phyloP scores from a whole-genome alignment of 1,139 yeast genomes.

The Saccharomyces hybrid region DNA sequence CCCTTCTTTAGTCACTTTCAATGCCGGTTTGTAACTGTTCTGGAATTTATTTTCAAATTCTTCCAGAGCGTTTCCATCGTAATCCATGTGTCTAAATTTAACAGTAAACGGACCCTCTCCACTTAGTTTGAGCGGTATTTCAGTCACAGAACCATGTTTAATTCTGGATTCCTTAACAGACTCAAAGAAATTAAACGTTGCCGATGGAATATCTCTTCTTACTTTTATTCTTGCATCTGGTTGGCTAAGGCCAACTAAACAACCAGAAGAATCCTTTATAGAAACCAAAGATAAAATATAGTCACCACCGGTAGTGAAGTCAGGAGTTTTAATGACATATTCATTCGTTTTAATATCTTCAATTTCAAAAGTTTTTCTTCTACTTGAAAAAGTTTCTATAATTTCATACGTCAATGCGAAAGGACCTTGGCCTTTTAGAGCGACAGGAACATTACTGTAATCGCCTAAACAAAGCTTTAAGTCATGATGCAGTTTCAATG shows the following conservation, averaged over 20 bases:
- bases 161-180: conserved; percentile 35
- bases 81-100: conserved; percentile 34
- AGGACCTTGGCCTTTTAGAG: conserved; percentile 72
- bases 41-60: conserved; percentile 27
- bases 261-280: conserved; percentile 64
- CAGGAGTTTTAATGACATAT: conserved; percentile 46
- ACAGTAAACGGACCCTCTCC: conserved; percentile 49
- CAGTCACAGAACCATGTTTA: conserved; percentile 54
- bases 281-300: conserved; percentile 57
- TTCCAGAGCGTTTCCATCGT: conserved; percentile 28
- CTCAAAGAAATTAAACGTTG: conserved; percentile 37
- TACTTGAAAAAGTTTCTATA: conserved; percentile 42
- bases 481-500: conserved; percentile 26
- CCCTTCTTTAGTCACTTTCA: conserved; percentile 52
- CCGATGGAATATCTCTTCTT: conserved; percentile 58
- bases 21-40: conserved; percentile 36
- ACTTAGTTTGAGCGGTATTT: conserved; percentile 50
- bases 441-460: conserved; percentile 44
- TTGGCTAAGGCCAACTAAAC: conserved; percentile 59
- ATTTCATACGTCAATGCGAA: conserved; percentile 65
- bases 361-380: conserved; percentile 38
- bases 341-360: conserved; percentile 38
- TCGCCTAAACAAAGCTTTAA: conserved; percentile 42
- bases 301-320: conserved; percentile 57
- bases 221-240: conserved; percentile 57